Evolutionary conservation across 2,329 filamentous ascomycete species (phyloP), one percentile per base, ranked within the genome.

Genomic region (Beauveria brongniartii): DNA sequence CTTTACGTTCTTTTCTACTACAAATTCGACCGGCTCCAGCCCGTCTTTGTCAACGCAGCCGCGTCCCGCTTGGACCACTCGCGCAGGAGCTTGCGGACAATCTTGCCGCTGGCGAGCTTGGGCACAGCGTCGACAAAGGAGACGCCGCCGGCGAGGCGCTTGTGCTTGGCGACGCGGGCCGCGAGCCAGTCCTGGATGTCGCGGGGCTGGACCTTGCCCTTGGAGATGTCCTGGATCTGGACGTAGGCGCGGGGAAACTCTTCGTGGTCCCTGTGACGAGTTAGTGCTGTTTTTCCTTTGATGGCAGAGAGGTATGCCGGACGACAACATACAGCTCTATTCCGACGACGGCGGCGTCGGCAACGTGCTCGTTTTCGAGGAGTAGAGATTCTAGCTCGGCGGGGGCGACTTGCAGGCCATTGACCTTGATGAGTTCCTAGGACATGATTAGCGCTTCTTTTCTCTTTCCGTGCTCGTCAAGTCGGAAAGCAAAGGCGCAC

Each of bases 351-450:
- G 81, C 82, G 8, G 80, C 81, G 65, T 84, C 81, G 3, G 79
- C 78, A 18, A 84, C 67, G 41, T 78, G 71, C n/a, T 79, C 73
- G 52, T 80, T 77, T 63, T 81, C 78, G 1, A 83, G 70, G 0
- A 84, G 72, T 0, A 78, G 75, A 0, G 77, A 77, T 69, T 83
- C 80, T 0, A 82, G 73, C 64, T 86, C 83, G 1, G 83, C 83
- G 0, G 83, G 83, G 0, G 83, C 82, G 5, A 86, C 83, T 67
- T 85, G 82, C 5, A 83, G 71, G 0, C 80, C 82, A 64, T 83
- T 84, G 61, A 84, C 75, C 76, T 85, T 78, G 78, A 78, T 85
- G 56, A 85, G 73, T 68, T 85, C 82, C 78, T 82, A 62, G 37
- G 12, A 24, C 75, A n/a, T 20, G 50, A 12, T 44, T 34, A 46